Evolutionary conservation across 192 early-diverging fungal genomes (phyloP).

Genomic region (Linnemannia hyalina): DNA sequence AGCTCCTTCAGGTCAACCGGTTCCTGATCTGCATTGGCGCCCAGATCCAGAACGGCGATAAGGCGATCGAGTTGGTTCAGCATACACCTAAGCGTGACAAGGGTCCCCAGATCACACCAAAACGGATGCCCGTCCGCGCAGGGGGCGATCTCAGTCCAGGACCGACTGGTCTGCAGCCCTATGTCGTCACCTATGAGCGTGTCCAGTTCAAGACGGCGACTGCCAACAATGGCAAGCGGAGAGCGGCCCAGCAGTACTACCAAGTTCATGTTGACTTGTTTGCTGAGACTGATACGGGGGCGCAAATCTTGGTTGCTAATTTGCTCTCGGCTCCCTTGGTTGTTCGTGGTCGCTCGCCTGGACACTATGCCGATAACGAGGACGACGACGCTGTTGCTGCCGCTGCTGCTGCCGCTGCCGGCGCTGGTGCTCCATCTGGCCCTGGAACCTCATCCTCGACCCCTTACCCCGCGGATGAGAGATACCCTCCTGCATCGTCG

Average conservation of each 20-base stretch:
- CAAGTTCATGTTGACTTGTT: slow-evolving; percentile 84
- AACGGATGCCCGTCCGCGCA: slow-evolving; percentile 68
- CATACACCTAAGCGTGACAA: slow-evolving; percentile 95
- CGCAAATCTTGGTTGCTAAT: slow-evolving; percentile 70
- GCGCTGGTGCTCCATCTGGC: slow-evolving; percentile 19
- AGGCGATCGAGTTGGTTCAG: slow-evolving; percentile 86
- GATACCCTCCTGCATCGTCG: not conserved
- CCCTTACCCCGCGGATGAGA: not conserved
- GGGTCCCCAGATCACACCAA: slow-evolving; percentile 85
- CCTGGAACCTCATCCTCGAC: not conserved
- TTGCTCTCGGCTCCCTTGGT: slow-evolving; percentile 86
- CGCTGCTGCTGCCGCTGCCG: slow-evolving; percentile 3
- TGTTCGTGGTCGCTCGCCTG: slow-evolving; percentile 93
- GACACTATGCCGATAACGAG: slow-evolving; percentile 87
- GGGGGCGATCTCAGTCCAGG: slow-evolving; percentile 68
- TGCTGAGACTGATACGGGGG: slow-evolving; percentile 76
- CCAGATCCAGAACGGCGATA: slow-evolving; percentile 77
- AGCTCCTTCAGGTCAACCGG: slow-evolving; percentile 66
- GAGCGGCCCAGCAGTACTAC: slow-evolving; percentile 96
- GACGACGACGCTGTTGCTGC: slow-evolving; percentile 23
- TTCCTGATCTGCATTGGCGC: slow-evolving; percentile 87
- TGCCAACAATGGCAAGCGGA: slow-evolving; percentile 93
- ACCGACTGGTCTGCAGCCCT: slow-evolving; percentile 49
- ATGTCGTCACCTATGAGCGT: slow-evolving; percentile 87
- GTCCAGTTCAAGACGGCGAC: slow-evolving; percentile 98